A percentile compares a stretch with the other conserved stretches of the same genome.
These are phyloP conservation scores for Setaria italica DNA, from an alignment of 202 grass and related monocot species.

Conservation along the genomic window DNA sequence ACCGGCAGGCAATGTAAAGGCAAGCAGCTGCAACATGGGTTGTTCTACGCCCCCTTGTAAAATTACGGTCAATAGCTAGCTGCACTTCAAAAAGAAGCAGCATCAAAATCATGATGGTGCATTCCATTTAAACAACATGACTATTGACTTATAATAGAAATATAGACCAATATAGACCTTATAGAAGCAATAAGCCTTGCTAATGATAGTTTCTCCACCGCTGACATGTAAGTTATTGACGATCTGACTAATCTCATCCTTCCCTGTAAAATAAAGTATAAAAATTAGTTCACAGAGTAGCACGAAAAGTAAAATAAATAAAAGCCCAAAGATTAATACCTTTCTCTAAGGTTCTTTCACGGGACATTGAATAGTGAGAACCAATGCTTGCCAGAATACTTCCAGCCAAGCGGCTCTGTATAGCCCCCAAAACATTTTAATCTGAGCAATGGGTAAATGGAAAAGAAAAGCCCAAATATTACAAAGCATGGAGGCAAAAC, in stretches of 20 bases:
- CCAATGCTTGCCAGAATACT: conserved; percentile 70
- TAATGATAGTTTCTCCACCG: conserved; percentile 80
- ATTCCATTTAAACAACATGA: conserved; percentile 26
- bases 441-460: conserved; percentile 17
- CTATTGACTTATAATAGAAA: conserved; percentile 27
- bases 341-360: conserved; percentile 84
- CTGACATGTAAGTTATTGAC: conserved; percentile 66
- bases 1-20: conserved; percentile 96
- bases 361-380: conserved; percentile 74
- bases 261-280: conserved; percentile 61
- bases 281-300: conserved; percentile 2
- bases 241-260: conserved; percentile 80
- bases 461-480: conserved; percentile 25
- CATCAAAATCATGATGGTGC: conserved; percentile 33
- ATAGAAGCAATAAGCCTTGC: conserved; percentile 76
- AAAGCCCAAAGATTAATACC: conserved; percentile 47
- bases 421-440: conserved; percentile 43
- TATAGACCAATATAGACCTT: conserved; percentile 38
- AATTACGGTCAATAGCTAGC: conserved; percentile 86
- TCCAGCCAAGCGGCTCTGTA: conserved; percentile 69
- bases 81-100: conserved; percentile 60
- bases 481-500: conserved; percentile 29
- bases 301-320: conserved; percentile 11
- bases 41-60: conserved; percentile 88
- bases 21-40: conserved; percentile 90